A percentile compares a stretch with the other conserved stretches of the same genome.
Conservation (phyloP, 2,329 filamentous ascomycete genomes). For the Cercospora zeae-maydis region DNA sequence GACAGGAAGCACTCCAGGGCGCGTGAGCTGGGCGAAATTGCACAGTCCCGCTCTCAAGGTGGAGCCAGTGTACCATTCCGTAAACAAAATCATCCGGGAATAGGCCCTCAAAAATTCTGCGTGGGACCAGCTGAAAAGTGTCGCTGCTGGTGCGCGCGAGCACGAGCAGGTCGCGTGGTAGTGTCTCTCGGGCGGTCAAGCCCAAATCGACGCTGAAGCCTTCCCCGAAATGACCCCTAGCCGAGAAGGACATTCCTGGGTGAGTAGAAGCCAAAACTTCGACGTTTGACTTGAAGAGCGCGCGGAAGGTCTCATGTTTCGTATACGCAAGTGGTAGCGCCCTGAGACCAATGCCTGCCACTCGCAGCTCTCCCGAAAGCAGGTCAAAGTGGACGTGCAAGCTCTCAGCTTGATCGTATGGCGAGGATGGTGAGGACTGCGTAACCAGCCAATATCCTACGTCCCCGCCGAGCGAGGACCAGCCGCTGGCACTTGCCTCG, state of each 20-base stretch:
- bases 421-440: not conserved
- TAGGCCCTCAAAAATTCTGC: slow-evolving; percentile 40
- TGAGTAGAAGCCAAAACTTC: slow-evolving; percentile 52
- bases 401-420: not conserved
- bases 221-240: slow-evolving; percentile 23
- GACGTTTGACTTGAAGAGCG: slow-evolving; percentile 54
- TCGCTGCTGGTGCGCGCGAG: slow-evolving; percentile 9
- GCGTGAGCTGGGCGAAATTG: slow-evolving; percentile 47
- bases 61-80: slow-evolving; percentile 59
- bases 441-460: slow-evolving; percentile 8
- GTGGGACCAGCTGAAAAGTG: slow-evolving; percentile 40
- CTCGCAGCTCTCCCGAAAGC: slow-evolving; percentile 48
- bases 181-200: not conserved
- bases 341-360: slow-evolving; percentile 49
- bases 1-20: slow-evolving; percentile 21
- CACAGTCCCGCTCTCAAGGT: slow-evolving; percentile 46
- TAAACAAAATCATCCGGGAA: slow-evolving; percentile 52
- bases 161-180: slow-evolving; percentile 25
- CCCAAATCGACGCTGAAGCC: slow-evolving; percentile 39
- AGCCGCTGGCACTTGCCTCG: not conserved
- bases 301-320: slow-evolving; percentile 42
- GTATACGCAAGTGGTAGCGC: slow-evolving; percentile 54
- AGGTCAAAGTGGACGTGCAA: slow-evolving; percentile 41
- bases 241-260: slow-evolving; percentile 52
- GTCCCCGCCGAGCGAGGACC: not conserved